A percentile compares a stretch with the other conserved stretches of the same genome.
Evolutionary conservation across 2,329 filamentous ascomycete genomes (phyloP).

Genomic region (Aspergillus oerlinghausenensis): DNA sequence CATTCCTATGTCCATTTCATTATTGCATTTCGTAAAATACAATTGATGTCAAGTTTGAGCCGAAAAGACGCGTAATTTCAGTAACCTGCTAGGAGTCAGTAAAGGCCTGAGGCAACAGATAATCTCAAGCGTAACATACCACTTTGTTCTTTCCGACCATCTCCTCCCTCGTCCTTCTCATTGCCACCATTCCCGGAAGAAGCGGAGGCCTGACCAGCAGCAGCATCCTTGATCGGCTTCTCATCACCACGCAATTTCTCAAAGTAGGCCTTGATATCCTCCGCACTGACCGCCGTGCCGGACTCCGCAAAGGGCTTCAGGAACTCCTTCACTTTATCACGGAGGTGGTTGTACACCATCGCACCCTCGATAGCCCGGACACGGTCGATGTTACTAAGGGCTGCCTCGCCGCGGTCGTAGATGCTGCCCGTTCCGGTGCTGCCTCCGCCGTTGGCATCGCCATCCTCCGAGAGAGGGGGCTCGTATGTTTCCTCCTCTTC

Average conservation of each 20-base stretch:
- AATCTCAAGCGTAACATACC: conserved; percentile 32
- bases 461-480: conserved; percentile 72
- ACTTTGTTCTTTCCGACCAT: conserved; percentile 44
- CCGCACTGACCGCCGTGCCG: conserved; percentile 79
- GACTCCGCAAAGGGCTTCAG: conserved; percentile 91
- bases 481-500: conserved; percentile 95
- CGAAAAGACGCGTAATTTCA: neutral
- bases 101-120: neutral
- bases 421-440: conserved; percentile 71
- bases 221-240: conserved; percentile 62
- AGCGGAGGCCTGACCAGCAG: conserved; percentile 48
- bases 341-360: conserved; percentile 96
- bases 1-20: neutral
- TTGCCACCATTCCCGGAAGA: conserved; percentile 27
- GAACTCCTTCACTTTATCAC: conserved; percentile 93
- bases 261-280: conserved; percentile 96
- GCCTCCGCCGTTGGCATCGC: conserved; percentile 45
- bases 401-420: conserved; percentile 87
- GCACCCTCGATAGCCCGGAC: conserved; percentile 92
- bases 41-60: neutral
- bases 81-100: conserved; percentile 4
- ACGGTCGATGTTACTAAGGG: conserved; percentile 84
- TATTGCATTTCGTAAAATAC: neutral
- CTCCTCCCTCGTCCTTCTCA: conserved; percentile 24
- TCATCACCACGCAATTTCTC: conserved; percentile 89